These are phyloP conservation scores for Paraconiothyrium brasiliense DNA, from an alignment of 2,329 filamentous ascomycete genomes.

Conservation along the genomic window DNA sequence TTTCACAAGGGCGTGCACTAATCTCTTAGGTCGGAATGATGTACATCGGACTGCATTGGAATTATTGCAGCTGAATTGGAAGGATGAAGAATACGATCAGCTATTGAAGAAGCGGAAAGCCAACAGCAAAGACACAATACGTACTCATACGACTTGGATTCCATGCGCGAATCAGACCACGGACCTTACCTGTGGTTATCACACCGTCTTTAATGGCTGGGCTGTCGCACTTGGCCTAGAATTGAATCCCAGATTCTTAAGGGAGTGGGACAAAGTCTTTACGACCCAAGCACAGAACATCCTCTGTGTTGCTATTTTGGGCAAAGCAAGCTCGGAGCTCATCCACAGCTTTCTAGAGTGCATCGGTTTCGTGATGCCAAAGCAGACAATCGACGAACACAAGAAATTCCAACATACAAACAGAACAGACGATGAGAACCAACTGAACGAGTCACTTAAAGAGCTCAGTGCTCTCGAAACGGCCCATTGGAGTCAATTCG, in stretches of 20 bases:
- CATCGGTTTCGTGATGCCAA: not conserved
- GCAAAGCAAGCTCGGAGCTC: not conserved
- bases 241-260: conserved; percentile 15
- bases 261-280: conserved; percentile 17
- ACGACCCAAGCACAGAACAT: conserved; percentile 12
- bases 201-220: conserved; percentile 33
- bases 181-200: conserved; percentile 25
- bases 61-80: not conserved
- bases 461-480: not conserved
- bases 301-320: conserved; percentile 3
- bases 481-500: not conserved
- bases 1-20: not conserved
- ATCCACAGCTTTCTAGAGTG: conserved; percentile 6
- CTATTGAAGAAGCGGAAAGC: too few species aligned
- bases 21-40: not conserved
- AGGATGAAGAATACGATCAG: too few species aligned
- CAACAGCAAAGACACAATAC: not conserved
- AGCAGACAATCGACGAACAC: not conserved
- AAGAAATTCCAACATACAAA: not conserved
- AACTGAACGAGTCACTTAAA: not conserved
- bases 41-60: not conserved
- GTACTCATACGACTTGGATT: conserved; percentile 12
- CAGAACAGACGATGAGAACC: not conserved
- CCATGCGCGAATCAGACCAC: conserved; percentile 16
- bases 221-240: conserved; percentile 30